phyloP scores from a whole-genome alignment of 2,329 filamentous ascomycete genomes.

The Coniochaeta sp. region DNA sequence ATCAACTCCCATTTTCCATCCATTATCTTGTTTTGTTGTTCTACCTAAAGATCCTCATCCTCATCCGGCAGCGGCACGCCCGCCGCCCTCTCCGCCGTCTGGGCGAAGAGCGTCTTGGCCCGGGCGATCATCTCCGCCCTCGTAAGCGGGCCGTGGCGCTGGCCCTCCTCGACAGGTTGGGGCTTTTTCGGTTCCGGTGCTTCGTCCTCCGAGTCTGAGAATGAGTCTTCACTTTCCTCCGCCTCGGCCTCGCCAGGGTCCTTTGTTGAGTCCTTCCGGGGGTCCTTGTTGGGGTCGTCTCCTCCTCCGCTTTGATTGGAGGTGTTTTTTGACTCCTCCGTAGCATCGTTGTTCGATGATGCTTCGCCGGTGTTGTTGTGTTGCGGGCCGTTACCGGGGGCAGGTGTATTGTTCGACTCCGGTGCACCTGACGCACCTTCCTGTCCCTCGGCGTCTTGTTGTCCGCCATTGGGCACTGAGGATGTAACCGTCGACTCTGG shows the following conservation, averaged over 20 bases:
- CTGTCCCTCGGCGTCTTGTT: too few relatives aligned
- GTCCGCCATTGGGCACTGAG: too few relatives aligned
- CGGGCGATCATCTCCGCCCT: not conserved
- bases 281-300: too few relatives aligned
- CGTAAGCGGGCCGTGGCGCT: not conserved
- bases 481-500: too few relatives aligned
- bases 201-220: not conserved
- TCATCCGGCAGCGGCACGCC: conserved; percentile 8
- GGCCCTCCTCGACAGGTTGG: not conserved
- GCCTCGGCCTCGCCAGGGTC: not conserved
- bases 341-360: too few relatives aligned
- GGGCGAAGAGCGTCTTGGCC: not conserved
- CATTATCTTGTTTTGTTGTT: not conserved
- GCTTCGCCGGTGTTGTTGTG: too few relatives aligned
- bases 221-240: not conserved
- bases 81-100: not conserved
- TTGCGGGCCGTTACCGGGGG: too few relatives aligned
- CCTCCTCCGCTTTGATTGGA: too few relatives aligned
- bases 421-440: not conserved
- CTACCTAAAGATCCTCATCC: conserved; percentile 9
- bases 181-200: not conserved
- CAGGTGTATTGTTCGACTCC: too few relatives aligned
- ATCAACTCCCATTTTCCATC: not conserved
- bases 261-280: too few relatives aligned
- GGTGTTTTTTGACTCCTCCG: not conserved